A percentile compares a stretch with the other conserved stretches of the same genome.
Evolutionary conservation across 2,329 filamentous ascomycete species (phyloP).

Genomic region (Myriangium duriaei): DNA sequence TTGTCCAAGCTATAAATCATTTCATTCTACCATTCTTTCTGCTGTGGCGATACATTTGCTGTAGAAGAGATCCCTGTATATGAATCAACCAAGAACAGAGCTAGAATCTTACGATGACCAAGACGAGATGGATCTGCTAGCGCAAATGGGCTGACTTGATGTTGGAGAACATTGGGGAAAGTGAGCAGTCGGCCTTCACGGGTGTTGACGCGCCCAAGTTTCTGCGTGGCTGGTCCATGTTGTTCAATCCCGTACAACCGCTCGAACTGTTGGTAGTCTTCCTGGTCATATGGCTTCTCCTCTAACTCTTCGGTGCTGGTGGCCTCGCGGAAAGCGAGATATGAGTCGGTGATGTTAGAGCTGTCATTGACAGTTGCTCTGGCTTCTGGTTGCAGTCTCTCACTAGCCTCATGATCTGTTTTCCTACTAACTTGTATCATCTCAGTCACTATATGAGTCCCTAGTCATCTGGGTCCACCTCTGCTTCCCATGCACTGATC

Average conservation of each 20-base stretch:
- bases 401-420: too few relatives aligned
- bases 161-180: constrained; percentile 42
- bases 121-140: constrained; percentile 37
- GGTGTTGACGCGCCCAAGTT: constrained; percentile 36
- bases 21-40: constrained; percentile 30
- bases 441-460: too few relatives aligned
- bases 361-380: too few relatives aligned
- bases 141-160: constrained; percentile 37
- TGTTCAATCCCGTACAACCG: constrained; percentile 28
- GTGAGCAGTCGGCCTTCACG: constrained; percentile 37
- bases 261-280: constrained; percentile 24
- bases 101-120: constrained; percentile 43
- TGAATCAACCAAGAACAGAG: constrained; percentile 47
- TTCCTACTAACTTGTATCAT: too few relatives aligned
- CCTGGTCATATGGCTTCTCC: constrained; percentile 17
- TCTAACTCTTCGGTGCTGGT: constrained; percentile 7
- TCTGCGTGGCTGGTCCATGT: constrained; percentile 24
- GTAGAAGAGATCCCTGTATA: constrained; percentile 37
- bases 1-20: constrained; percentile 10
- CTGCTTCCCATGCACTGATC: too few relatives aligned
- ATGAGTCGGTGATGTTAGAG: constrained; percentile 44
- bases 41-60: constrained; percentile 38
- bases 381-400: too few relatives aligned
- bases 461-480: too few relatives aligned
- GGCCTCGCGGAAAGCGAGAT: constrained; percentile 36